phyloP scores from a whole-genome alignment of 306 rosid species.

The Macrotyloma uniflorum region DNA sequence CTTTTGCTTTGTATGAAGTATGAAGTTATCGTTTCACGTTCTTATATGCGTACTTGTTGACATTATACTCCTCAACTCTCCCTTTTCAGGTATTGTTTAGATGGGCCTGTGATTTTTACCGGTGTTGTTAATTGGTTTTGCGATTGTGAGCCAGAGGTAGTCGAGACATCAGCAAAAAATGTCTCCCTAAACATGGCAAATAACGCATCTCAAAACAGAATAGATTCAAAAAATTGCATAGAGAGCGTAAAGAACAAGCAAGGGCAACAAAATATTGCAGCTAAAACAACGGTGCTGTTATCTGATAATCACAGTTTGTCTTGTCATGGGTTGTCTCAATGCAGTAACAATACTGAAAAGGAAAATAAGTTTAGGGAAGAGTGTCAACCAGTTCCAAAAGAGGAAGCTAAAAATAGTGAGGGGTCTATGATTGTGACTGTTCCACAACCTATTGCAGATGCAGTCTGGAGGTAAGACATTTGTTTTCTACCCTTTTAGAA shows the following conservation, averaged over 20 bases:
- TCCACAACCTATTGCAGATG: conserved; percentile 65
- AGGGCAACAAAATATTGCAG: conserved; percentile 8
- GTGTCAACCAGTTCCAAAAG: conserved; percentile 6
- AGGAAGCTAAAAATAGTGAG: conserved; percentile 26
- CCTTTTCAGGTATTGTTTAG: conserved; percentile 62
- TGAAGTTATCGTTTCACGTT: not conserved
- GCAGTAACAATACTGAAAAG: conserved; percentile 20
- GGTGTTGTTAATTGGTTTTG: conserved; percentile 66
- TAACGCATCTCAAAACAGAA: conserved; percentile 16
- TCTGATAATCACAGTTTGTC: conserved; percentile 1
- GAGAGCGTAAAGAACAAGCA: not conserved
- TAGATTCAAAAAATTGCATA: not conserved
- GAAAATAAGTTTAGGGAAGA: conserved; percentile 6
- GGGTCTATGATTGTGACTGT: conserved; percentile 13
- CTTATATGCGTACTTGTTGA: conserved; percentile 2
- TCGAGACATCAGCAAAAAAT: conserved; percentile 1
- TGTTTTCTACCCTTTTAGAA: conserved; percentile 6
- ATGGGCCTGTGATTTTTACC: conserved; percentile 42
- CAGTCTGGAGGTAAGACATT: conserved; percentile 68
- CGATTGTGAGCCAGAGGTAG: conserved; percentile 42
- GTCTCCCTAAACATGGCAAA: conserved; percentile 6
- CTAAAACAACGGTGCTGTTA: conserved; percentile 1
- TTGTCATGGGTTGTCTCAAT: conserved; percentile 16
- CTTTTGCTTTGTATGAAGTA: not conserved
- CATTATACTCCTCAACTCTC: conserved; percentile 3